Conservation (phyloP, 331 rosid species). For the Acacia concinna region DNA sequence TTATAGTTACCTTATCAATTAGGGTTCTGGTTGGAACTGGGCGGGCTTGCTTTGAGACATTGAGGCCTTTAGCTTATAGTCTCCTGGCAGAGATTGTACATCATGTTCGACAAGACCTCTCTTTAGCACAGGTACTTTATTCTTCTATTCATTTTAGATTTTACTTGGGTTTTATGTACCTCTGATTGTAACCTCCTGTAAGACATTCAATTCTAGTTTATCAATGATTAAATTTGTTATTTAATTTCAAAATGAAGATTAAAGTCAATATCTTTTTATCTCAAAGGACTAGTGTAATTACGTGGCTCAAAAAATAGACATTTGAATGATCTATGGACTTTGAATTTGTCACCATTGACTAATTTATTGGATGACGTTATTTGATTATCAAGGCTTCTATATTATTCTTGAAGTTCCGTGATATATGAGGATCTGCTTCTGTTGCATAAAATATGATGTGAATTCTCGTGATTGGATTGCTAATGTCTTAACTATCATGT, state of each 20-base stretch:
- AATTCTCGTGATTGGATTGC: background rate
- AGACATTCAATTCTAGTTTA: background rate
- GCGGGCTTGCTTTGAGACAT: slow-evolving; percentile 94
- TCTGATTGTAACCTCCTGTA: background rate
- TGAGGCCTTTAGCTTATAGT: slow-evolving; percentile 97
- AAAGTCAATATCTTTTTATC: background rate
- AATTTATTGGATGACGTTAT: background rate
- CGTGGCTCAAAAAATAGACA: background rate
- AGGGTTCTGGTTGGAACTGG: slow-evolving; percentile 98
- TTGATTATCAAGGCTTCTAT: background rate
- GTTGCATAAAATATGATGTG: background rate
- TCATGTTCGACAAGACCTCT: slow-evolving; percentile 93
- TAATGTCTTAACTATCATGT: background rate
- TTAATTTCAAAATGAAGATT: background rate
- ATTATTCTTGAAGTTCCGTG: background rate
- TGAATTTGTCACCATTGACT: background rate
- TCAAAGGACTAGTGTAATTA: background rate
- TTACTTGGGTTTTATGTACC: background rate
- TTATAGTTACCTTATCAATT: slow-evolving; percentile 18
- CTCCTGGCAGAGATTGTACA: slow-evolving; percentile 97
- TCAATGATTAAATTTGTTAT: background rate
- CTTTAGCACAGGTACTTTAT: slow-evolving; percentile 75
- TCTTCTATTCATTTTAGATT: background rate
- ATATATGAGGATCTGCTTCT: background rate
- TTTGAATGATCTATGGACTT: background rate